Evolutionary conservation across 1,139 yeast genomes (phyloP), one percentile per base, ranked within the genome.

Genomic region (Geotrichum europaeum): DNA sequence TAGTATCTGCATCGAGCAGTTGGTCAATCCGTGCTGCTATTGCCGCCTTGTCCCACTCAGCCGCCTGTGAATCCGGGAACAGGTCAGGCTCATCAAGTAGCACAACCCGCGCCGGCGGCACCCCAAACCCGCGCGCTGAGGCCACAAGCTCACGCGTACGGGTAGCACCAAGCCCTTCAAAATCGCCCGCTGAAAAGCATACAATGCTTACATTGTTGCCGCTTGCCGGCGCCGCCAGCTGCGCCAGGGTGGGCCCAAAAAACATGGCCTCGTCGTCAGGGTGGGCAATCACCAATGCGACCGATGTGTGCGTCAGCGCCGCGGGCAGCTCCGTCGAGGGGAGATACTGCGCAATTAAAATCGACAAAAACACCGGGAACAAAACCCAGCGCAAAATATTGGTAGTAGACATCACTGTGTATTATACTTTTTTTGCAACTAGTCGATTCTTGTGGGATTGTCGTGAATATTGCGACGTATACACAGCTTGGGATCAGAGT

Each of bases 261-360:
- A 95, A 95, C 99, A 95, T 95, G 61, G 91, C 94, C 74, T 95
- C 99, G 72, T 95, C 99, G 73, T 95, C 99, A 0, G 99, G 99
- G 73, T 95, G 99, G 0, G 97, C 97, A 51, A 91, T 86, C 22
- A 94, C 77, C 56, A 89, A 65, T 24, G 75, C 67, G 51, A 76
- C 63, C 34, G 59, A 47, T 64, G 64, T 51, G 64, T 66, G 62
- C 60, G 65, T 55, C 49, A 69, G 63, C 25, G 55, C 65, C 24
- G 34, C 45, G 3, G 69, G 69, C 50, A 64, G 61, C 12, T n/a
- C 18, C 10, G 47, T 40, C n/a, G 47, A 40, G 20, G 47, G 47
- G 20, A 40, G 47, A n/a, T 40, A 40, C 47, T 40, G 20, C 9
- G 47, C 47, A 40, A 40, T 40, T 15, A 40, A 5, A 40, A 40